phyloP scores from a whole-genome alignment of 2,329 filamentous ascomycete genomes.

The Cordyceps pruinosa region DNA sequence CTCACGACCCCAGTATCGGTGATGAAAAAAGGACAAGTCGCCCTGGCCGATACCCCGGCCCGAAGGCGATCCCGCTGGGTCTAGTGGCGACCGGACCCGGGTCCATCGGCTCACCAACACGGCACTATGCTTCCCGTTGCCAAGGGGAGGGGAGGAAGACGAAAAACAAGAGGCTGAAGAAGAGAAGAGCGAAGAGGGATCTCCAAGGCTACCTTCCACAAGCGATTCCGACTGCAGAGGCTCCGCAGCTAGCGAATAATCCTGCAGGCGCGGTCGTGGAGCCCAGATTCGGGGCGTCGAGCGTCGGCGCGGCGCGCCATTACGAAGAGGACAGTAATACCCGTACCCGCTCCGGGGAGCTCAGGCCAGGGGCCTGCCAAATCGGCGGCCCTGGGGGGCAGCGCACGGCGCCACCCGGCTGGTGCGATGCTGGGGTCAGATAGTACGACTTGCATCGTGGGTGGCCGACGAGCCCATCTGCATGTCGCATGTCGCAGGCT shows the following conservation, averaged over 20 bases:
- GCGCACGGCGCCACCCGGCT: not conserved
- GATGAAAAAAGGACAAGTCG: not conserved
- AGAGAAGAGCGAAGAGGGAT: too few species aligned
- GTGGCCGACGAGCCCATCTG: too few species aligned
- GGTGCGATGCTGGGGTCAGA: not conserved
- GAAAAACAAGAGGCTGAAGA: not conserved
- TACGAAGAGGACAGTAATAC: conserved; percentile 10
- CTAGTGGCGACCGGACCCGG: not conserved
- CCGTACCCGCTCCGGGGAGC: conserved; percentile 6
- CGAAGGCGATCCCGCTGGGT: not conserved
- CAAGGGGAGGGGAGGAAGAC: not conserved
- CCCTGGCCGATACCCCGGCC: not conserved
- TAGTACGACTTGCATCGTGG: not conserved
- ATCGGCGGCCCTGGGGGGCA: not conserved
- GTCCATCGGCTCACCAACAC: not conserved
- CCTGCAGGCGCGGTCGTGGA: not conserved
- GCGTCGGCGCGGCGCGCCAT: conserved; percentile 2
- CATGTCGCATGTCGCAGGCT: too few species aligned
- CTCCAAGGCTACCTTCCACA: not conserved
- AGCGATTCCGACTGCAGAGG: not conserved
- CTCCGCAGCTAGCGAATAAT: not conserved
- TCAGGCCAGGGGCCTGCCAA: not conserved
- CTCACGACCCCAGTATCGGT: not conserved
- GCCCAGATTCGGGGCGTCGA: not conserved
- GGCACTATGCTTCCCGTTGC: too few species aligned